These are phyloP conservation scores for Penicillium canescens DNA, from an alignment of 495 filamentous ascomycete species.

Conservation along the genomic window DNA sequence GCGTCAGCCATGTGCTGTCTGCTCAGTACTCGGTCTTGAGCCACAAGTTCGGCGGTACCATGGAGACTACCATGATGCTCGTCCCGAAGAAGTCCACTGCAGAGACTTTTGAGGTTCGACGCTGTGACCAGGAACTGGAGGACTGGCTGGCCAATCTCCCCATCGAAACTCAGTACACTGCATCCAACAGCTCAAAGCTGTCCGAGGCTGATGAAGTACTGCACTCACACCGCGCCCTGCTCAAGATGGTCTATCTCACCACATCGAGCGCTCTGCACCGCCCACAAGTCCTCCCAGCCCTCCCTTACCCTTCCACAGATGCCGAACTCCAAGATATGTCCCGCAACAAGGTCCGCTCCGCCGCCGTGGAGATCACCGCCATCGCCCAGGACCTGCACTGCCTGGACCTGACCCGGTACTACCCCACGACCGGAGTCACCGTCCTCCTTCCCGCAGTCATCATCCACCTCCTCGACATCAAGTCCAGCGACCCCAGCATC, in stretches of 20 bases:
- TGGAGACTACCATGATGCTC: slow-evolving; percentile 84
- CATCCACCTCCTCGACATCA: slow-evolving; percentile 88
- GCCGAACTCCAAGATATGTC: slow-evolving; percentile 75
- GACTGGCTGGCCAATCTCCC: slow-evolving; percentile 72
- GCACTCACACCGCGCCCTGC: slow-evolving; percentile 71
- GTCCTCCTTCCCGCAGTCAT: slow-evolving; percentile 89
- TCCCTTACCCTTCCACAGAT: slow-evolving; percentile 57
- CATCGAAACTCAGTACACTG: slow-evolving; percentile 60
- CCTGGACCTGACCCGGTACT: slow-evolving; percentile 68
- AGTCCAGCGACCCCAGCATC: slow-evolving; percentile 67
- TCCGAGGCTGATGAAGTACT: slow-evolving; percentile 57
- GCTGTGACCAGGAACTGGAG: slow-evolving; percentile 71
- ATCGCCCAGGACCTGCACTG: slow-evolving; percentile 73
- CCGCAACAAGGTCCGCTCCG: slow-evolving; percentile 72
- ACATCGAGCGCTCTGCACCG: slow-evolving; percentile 85
- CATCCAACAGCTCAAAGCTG: slow-evolving; percentile 40
- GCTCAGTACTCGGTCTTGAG: slow-evolving; percentile 89
- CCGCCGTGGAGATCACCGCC: slow-evolving; percentile 76
- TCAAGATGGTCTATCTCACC: slow-evolving; percentile 88
- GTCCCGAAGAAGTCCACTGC: slow-evolving; percentile 81
- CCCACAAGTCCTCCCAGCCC: slow-evolving; percentile 78
- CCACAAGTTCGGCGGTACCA: slow-evolving; percentile 72
- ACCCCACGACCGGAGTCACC: slow-evolving; percentile 86
- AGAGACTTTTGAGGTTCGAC: slow-evolving; percentile 69
- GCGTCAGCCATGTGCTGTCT: slow-evolving; percentile 79